These are phyloP conservation scores for Diaporthe aspalathi DNA, from an alignment of 2,329 filamentous ascomycete genomes.

Conservation along the genomic window DNA sequence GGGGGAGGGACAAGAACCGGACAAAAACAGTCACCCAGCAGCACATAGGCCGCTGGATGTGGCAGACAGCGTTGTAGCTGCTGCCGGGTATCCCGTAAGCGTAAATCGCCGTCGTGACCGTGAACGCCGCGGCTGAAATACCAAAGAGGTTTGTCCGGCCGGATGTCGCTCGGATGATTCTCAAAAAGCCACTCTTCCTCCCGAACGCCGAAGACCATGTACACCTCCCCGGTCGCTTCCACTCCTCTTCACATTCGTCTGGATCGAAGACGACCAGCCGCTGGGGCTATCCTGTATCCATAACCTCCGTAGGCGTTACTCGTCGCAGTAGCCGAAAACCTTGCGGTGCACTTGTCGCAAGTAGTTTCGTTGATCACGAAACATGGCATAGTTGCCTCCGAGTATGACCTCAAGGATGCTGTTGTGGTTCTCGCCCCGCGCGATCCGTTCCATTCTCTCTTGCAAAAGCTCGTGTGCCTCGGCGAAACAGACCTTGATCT, in stretches of 20 bases:
- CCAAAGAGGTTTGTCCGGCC: background rate
- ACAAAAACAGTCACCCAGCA: conserved; percentile 18
- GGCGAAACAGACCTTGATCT: conserved; percentile 77
- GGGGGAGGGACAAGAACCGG: conserved; percentile 25
- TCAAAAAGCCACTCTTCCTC: background rate
- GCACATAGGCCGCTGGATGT: conserved; percentile 10
- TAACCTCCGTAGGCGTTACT: conserved; percentile 40
- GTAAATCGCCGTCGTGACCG: conserved; percentile 28
- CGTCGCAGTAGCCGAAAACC: conserved; percentile 49
- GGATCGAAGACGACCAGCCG: background rate
- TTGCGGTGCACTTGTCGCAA: conserved; percentile 65
- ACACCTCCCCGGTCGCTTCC: background rate
- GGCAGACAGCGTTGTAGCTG: conserved; percentile 31
- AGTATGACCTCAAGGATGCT: conserved; percentile 80
- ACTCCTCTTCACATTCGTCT: background rate
- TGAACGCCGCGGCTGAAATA: conserved; percentile 33
- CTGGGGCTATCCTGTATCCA: background rate
- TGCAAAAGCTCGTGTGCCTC: conserved; percentile 70
- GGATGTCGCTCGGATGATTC: conserved; percentile 10
- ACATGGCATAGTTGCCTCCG: conserved; percentile 82
- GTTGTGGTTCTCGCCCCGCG: conserved; percentile 37
- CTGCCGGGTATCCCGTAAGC: conserved; percentile 38
- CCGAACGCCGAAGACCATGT: conserved; percentile 5
- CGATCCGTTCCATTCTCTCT: conserved; percentile 66
- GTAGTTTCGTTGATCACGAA: conserved; percentile 75